Conservation (phyloP, 2,329 filamentous ascomycete genomes). For the Dactylellina haptotyla region DNA sequence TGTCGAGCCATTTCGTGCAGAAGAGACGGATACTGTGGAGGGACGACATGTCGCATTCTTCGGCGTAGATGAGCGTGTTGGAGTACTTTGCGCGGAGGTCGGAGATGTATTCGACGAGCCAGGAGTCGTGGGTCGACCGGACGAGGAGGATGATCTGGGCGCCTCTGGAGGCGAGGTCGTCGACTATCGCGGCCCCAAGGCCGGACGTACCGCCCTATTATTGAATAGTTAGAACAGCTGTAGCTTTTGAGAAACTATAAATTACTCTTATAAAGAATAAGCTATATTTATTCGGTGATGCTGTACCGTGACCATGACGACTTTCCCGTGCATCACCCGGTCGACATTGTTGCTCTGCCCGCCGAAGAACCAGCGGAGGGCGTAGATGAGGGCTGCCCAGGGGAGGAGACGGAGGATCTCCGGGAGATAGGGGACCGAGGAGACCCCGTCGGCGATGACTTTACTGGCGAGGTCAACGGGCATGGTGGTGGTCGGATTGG, state of each 20-base stretch:
- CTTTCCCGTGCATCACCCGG: slow-evolving; percentile 88
- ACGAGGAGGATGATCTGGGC: slow-evolving; percentile 92
- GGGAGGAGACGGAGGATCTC: slow-evolving; percentile 67
- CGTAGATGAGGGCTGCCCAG: slow-evolving; percentile 66
- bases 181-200: slow-evolving; percentile 80
- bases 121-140: slow-evolving; percentile 82
- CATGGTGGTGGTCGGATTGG: slow-evolving; percentile 63
- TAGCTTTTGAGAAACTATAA: slow-evolving; percentile 1
- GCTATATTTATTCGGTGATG: background rate
- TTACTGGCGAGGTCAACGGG: slow-evolving; percentile 70
- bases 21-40: slow-evolving; percentile 92
- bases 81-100: slow-evolving; percentile 79
- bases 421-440: slow-evolving; percentile 67
- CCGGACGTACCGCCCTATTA: slow-evolving; percentile 85
- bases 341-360: slow-evolving; percentile 80
- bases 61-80: slow-evolving; percentile 92
- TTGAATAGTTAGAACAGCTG: background rate
- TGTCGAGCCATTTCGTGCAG: slow-evolving; percentile 98
- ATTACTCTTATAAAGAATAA: background rate
- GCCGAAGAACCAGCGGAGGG: slow-evolving; percentile 79
- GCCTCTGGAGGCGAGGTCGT: slow-evolving; percentile 79
- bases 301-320: slow-evolving; percentile 85
- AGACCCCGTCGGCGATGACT: slow-evolving; percentile 67
- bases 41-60: slow-evolving; percentile 88
- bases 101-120: slow-evolving; percentile 90